Evolutionary conservation across 805 yeast species (phyloP).

Genomic region (Cyberlindnera suaveolens): DNA sequence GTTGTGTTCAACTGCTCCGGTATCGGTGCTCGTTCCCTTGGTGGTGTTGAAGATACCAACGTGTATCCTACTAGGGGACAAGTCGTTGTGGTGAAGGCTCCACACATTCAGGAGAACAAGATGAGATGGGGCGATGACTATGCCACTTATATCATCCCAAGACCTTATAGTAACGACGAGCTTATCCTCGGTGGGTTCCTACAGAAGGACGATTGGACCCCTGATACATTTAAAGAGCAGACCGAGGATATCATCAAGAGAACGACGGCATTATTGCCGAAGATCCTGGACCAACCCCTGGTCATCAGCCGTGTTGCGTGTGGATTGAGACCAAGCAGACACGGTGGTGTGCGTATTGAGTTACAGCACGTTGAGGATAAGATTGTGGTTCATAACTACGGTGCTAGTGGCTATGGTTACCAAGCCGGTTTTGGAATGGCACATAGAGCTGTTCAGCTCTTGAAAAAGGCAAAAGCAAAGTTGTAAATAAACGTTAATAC

Average conservation of each 20-base stretch:
- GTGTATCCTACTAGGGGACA: conserved; percentile 79
- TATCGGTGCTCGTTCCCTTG: conserved; percentile 54
- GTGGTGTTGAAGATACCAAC: conserved; percentile 56
- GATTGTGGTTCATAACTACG: conserved; percentile 61
- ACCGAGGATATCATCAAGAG: conserved; percentile 57
- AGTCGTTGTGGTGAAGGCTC: conserved; percentile 66
- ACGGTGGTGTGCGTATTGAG: conserved; percentile 73
- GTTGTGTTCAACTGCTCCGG: conserved; percentile 75
- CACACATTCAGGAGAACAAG: conserved; percentile 54
- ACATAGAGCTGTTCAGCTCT: conserved; percentile 35
- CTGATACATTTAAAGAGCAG: conserved; percentile 50
- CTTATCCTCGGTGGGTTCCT: conserved; percentile 71
- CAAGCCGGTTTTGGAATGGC: conserved; percentile 65
- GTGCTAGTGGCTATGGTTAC: conserved; percentile 62
- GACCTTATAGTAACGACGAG: conserved; percentile 61
- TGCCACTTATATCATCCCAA: conserved; percentile 67
- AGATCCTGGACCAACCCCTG: conserved; percentile 36
- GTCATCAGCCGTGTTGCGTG: conserved; percentile 62
- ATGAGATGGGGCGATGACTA: conserved; percentile 55
- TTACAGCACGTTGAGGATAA: conserved; percentile 38
- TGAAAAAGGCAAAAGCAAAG: conserved; percentile 3
- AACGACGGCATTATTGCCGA: conserved; percentile 46
- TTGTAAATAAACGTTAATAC: neutral
- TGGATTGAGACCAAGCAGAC: conserved; percentile 71
- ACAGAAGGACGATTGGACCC: conserved; percentile 58